A percentile compares a stretch with the other conserved stretches of the same genome.
Evolutionary conservation across 1,284 basidiomycete species (phyloP).

Genomic region (Ustilago trichophora): DNA sequence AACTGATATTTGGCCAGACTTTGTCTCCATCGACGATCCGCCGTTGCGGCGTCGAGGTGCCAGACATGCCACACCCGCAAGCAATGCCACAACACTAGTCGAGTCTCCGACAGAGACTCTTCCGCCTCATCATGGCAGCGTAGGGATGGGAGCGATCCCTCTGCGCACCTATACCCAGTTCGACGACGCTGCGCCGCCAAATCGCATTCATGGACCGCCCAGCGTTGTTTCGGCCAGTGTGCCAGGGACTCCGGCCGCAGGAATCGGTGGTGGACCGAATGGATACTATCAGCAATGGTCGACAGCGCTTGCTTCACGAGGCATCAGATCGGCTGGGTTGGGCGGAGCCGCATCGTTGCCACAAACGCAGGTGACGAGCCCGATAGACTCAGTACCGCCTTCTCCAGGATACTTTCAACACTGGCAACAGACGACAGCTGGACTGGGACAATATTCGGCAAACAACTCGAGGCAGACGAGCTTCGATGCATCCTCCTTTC

Average conservation of each 20-base stretch:
- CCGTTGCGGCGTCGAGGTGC: conserved; percentile 20
- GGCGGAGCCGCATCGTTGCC: conserved; percentile 8
- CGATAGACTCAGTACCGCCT: conserved; percentile 31
- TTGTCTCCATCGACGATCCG: conserved; percentile 67
- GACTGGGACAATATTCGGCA: conserved; percentile 20
- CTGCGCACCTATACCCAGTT: conserved; percentile 46
- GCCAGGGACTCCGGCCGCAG: conserved; percentile 15
- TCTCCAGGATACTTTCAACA: conserved; percentile 47
- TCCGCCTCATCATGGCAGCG: neutral
- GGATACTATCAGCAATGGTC: conserved; percentile 42
- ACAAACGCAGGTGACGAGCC: conserved; percentile 30
- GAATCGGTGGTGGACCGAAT: neutral
- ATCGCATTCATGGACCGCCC: conserved; percentile 37
- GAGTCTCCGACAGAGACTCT: conserved; percentile 16
- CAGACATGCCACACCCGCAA: conserved; percentile 32
- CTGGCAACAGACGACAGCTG: conserved; percentile 29
- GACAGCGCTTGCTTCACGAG: conserved; percentile 31
- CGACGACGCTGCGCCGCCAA: conserved; percentile 32
- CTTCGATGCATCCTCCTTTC: conserved; percentile 30
- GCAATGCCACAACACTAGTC: conserved; percentile 28
- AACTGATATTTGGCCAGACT: conserved; percentile 91
- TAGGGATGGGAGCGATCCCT: conserved; percentile 10
- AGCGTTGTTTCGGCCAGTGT: conserved; percentile 35
- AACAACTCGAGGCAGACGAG: conserved; percentile 31
- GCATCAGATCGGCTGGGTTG: conserved; percentile 33